Evolutionary conservation across 805 yeast genomes (phyloP), one percentile per base, ranked within the genome.

Genomic region (Candida quercuum): DNA sequence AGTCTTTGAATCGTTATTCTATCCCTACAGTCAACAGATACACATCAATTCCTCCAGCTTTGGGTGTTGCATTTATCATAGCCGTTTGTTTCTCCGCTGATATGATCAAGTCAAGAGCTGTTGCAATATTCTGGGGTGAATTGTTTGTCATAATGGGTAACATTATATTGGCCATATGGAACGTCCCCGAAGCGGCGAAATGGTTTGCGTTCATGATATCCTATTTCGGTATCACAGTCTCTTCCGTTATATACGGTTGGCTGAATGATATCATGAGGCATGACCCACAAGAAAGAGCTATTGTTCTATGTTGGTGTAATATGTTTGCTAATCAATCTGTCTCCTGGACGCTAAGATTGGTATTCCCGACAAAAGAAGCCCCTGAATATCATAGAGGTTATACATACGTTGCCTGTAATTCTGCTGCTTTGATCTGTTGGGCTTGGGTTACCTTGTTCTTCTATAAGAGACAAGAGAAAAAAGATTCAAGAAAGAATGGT

Each of bases 161-260:
- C 46, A 50, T 58, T 2, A 56, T 74, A 15, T 53, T 74, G 42
- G 74, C 75, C 3, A 63, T 64, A 11, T 74, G 78, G 78, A 46
- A 71, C 36, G 69, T 73, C 14, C 69, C 75, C 0, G 65, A 64
- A 37, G 43, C 62, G 14, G 74, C 76, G 14, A 71, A 74, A 53
- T 72, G 78, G 78, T 69, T 69, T 57, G 78, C 71, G 2, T 74
- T 39, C 31, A 17, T 28, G 33, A n/a, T 32, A 16, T 34, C 35
- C 3, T 42, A 33, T 28, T 35, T 39, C 16, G 36, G 37, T 4
- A 71, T 77, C 72, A 76, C 81, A 12, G 70, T 71, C 69, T 77
- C 81, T 1, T 76, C 81, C 0, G 76, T 72, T 2, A 54, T 75
- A 13, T 76, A 75, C 51, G 67, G 76, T 13, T 76, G 80, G 78